Conservation (phyloP, 148 eudicot species). For the Selenicereus undatus region DNA sequence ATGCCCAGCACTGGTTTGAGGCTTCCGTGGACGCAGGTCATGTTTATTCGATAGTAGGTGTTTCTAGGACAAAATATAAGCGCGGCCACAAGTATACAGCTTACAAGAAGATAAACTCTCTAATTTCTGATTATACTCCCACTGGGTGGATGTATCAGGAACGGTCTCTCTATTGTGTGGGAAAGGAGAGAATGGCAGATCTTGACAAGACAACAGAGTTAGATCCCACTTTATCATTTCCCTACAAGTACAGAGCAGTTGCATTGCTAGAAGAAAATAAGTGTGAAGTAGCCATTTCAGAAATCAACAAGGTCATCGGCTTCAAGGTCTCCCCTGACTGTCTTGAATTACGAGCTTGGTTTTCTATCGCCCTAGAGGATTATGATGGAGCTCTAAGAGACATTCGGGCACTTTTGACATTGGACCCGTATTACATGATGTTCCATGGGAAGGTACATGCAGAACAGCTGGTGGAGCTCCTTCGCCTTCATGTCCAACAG, state of each 20-base stretch:
- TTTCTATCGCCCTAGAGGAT: conserved; percentile 57
- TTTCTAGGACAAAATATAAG: conserved; percentile 69
- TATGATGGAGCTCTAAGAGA: conserved; percentile 81
- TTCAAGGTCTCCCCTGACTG: conserved; percentile 81
- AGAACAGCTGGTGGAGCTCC: conserved; percentile 57
- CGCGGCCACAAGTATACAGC: conserved; percentile 79
- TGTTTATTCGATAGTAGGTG: conserved; percentile 72
- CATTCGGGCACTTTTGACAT: conserved; percentile 58
- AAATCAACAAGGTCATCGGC: conserved; percentile 60
- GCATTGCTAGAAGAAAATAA: conserved; percentile 47
- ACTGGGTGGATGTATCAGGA: conserved; percentile 98
- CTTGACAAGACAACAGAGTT: conserved; percentile 56
- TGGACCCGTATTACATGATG: conserved; percentile 70
- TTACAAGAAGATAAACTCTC: conserved; percentile 53
- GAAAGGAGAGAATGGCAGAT: conserved; percentile 63
- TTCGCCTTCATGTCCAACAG: conserved; percentile 44
- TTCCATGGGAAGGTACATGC: conserved; percentile 69
- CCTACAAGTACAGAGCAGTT: conserved; percentile 72
- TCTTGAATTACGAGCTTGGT: conserved; percentile 86
- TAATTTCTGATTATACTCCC: conserved; percentile 51
- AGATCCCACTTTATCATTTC: conserved; percentile 75
- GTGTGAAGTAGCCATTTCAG: conserved; percentile 51
- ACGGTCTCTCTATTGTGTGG: conserved; percentile 62
- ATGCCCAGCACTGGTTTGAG: conserved; percentile 68
- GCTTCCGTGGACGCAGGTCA: conserved; percentile 68